Percentiles rank a stretch among this genome's conserved stretches.
These are phyloP conservation scores for Citrus glauca DNA, from an alignment of 345 rosid genomes.

Conservation along the genomic window DNA sequence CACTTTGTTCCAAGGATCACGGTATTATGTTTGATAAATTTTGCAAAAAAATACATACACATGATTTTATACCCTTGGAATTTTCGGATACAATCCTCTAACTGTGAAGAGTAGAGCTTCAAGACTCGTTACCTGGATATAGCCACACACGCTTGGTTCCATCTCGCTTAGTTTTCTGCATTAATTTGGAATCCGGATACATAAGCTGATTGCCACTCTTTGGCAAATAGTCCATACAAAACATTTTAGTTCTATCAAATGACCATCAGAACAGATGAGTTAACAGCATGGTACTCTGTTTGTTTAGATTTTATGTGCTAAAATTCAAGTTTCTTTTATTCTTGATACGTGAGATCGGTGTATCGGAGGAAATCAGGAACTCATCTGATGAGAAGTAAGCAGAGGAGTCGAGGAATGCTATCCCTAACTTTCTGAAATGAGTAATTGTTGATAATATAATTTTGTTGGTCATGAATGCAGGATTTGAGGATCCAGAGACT, in stretches of 20 bases:
- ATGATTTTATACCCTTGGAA: neutral
- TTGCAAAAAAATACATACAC: neutral
- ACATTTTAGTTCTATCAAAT: neutral
- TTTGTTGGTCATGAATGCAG: slow-evolving; percentile 23
- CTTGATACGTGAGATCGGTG: no score
- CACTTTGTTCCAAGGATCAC: neutral
- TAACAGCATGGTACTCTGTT: no score
- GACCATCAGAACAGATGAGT: neutral
- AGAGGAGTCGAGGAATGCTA: neutral
- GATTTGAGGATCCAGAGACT: slow-evolving; percentile 34
- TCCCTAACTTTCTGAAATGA: neutral
- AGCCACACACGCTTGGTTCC: neutral
- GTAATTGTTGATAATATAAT: neutral
- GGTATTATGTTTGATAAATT: neutral
- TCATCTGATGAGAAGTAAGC: neutral
- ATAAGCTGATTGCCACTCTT: no score
- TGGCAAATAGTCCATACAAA: neutral
- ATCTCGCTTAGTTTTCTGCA: neutral
- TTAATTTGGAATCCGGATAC: neutral
- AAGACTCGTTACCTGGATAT: neutral
- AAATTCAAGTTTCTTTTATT: no score
- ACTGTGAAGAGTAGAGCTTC: neutral
- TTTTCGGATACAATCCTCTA: neutral
- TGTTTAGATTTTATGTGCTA: neutral
- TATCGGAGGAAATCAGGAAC: no score